These are phyloP conservation scores for Amesomyces nigricolor DNA, from an alignment of 2,329 filamentous ascomycete species.

Conservation along the genomic window DNA sequence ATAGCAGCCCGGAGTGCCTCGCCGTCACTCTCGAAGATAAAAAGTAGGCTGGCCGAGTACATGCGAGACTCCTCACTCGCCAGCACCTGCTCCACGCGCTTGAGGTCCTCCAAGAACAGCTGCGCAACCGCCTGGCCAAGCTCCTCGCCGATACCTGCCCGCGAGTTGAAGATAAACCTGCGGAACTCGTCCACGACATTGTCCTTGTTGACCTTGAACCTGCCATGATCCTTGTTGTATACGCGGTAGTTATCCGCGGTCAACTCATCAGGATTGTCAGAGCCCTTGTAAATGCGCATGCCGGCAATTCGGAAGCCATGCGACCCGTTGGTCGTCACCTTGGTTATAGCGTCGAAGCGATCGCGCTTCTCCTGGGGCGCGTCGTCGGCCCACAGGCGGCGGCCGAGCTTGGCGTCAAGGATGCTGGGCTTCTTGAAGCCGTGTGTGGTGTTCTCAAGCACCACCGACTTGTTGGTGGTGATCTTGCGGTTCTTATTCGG, in stretches of 20 bases:
- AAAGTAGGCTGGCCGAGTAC: constrained; percentile 58
- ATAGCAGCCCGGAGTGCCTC: constrained; percentile 47
- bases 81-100: constrained; percentile 48
- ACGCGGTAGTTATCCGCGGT: constrained; percentile 52
- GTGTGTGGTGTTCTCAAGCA: constrained; percentile 75
- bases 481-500: constrained; percentile 56
- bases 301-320: constrained; percentile 60
- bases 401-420: constrained; percentile 86
- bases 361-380: constrained; percentile 53
- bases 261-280: constrained; percentile 45
- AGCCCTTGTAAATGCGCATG: constrained; percentile 58
- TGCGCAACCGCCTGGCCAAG: constrained; percentile 51
- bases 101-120: constrained; percentile 50
- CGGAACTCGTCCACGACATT: constrained; percentile 52
- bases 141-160: constrained; percentile 54
- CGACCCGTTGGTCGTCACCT: constrained; percentile 53
- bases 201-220: constrained; percentile 44
- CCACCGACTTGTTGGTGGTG: constrained; percentile 71
- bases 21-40: constrained; percentile 61
- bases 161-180: constrained; percentile 53
- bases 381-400: constrained; percentile 77
- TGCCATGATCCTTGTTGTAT: constrained; percentile 60
- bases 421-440: constrained; percentile 85
- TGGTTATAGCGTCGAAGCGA: constrained; percentile 55
- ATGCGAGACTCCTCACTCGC: constrained; percentile 54